Evolutionary conservation across 129 eudicot species (phyloP), one percentile per base, ranked within the genome.

Genomic region (Heracleum sosnowskyi): DNA sequence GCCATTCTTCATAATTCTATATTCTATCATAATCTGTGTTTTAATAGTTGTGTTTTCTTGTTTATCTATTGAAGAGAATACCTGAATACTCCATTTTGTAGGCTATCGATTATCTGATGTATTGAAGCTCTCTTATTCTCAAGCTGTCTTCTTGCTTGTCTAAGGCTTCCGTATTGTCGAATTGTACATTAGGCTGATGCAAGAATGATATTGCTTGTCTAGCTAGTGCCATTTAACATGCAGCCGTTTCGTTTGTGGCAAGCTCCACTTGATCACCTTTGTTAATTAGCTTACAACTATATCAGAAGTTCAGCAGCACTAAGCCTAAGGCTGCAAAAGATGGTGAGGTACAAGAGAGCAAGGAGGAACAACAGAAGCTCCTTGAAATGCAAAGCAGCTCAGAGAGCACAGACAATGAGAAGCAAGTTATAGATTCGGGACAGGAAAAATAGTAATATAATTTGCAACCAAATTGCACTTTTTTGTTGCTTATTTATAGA

Each of bases 231-330:
- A n/a, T n/a, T n/a, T n/a, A n/a, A n/a, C n/a, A n/a, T n/a, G n/a
- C n/a, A 15, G 3, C 15, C 49, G 18, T 45, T 3, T 13, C 13
- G 17, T 45, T 45, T 39, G 7, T 39, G 41, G 41, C 41, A 39
- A 39, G 41, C 41, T 39, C 41, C 4, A 39, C 41, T 39, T 39
- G 41, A 39, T 39, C 41, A 39, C 41, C 41, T 39, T 39, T 39
- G 41, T 39, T 39, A 39, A 4, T 39, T 39, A 39, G 41, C 41
- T 7, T 39, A 39, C 41, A n/a, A n/a, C n/a, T n/a, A n/a, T 95
- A 95, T 81, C 99, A 95, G 84, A 97, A 90, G 76, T 95, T 91
- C 74, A 86, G 90, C 20, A 90, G 85, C 79, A 86, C 78, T 66
- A 87, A 90, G 73, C 86, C 96, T 28, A 90, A 90, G 82, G 82